These are phyloP conservation scores for Ampelocalamus luodianensis DNA, from an alignment of 176 grass and related monocot genomes.

Conservation along the genomic window DNA sequence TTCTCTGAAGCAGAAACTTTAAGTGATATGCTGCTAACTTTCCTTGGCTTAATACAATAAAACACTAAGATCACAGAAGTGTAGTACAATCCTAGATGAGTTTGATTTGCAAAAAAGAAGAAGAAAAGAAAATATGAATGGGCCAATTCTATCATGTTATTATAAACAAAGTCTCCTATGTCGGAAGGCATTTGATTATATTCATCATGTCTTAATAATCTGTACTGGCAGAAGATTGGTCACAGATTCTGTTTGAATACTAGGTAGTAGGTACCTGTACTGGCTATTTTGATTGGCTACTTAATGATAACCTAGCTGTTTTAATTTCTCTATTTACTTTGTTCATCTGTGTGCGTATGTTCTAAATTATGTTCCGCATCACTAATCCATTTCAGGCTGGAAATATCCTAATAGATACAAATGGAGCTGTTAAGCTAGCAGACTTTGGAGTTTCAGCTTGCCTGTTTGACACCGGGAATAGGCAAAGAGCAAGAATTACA, in stretches of 20 bases:
- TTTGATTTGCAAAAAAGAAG: constrained; percentile 12
- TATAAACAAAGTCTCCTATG: neutral
- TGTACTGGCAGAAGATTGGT: neutral
- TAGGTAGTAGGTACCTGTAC: neutral
- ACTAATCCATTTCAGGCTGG: constrained; percentile 85
- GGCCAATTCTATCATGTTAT: neutral
- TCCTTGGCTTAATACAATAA: neutral
- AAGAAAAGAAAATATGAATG: neutral
- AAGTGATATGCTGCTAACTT: neutral
- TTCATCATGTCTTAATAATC: neutral
- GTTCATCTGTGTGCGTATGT: constrained; percentile 21
- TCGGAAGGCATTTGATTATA: neutral
- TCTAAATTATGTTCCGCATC: constrained; percentile 54
- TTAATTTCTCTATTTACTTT: constrained; percentile 24
- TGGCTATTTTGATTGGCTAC: neutral
- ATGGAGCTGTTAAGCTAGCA: constrained; percentile 93
- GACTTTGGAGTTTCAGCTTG: constrained; percentile 96
- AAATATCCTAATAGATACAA: constrained; percentile 94
- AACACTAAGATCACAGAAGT: neutral
- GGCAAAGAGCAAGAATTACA: constrained; percentile 90
- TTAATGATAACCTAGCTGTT: constrained; percentile 25
- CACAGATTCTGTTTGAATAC: neutral
- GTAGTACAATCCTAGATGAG: neutral
- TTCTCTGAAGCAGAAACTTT: constrained; percentile 5
- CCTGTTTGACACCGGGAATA: constrained; percentile 98